These are phyloP conservation scores for Tylopilus sp. DNA, from an alignment of 1,284 basidiomycete genomes.

Conservation along the genomic window DNA sequence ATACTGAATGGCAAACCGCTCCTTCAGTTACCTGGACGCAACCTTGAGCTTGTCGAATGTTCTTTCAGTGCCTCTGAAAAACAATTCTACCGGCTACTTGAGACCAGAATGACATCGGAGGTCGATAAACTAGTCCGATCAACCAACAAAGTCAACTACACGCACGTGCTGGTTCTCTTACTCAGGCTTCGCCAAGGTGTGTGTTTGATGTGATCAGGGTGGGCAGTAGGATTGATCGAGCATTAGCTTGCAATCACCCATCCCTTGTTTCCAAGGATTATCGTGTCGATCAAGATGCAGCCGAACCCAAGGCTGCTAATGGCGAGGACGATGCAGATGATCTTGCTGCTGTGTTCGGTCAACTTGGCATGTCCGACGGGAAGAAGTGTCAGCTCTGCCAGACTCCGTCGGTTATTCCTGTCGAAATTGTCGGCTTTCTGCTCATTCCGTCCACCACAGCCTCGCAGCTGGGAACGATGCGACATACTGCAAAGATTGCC, in stretches of 20 bases:
- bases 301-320: slow-evolving; percentile 58
- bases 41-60: slow-evolving; percentile 72
- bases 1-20: slow-evolving; percentile 81
- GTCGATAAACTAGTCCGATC: slow-evolving; percentile 69
- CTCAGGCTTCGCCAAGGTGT: slow-evolving; percentile 85
- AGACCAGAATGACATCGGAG: slow-evolving; percentile 67
- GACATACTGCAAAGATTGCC: slow-evolving; percentile 59
- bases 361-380: slow-evolving; percentile 57
- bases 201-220: slow-evolving; percentile 12
- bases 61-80: slow-evolving; percentile 71
- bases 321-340: slow-evolving; percentile 57
- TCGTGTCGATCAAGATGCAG: slow-evolving; percentile 65
- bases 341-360: slow-evolving; percentile 71
- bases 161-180: slow-evolving; percentile 80
- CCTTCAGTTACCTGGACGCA: slow-evolving; percentile 78
- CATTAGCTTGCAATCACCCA: slow-evolving; percentile 86
- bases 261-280: slow-evolving; percentile 75
- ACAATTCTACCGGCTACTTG: slow-evolving; percentile 78
- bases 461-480: slow-evolving; percentile 39
- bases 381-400: slow-evolving; percentile 78
- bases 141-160: slow-evolving; percentile 63
- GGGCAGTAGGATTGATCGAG: neutral
- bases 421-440: neutral
- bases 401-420: slow-evolving; percentile 48
- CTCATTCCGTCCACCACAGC: slow-evolving; percentile 28